These are phyloP conservation scores for Aspergillus caelatus DNA, from an alignment of 2,329 filamentous ascomycete genomes.

Conservation along the genomic window DNA sequence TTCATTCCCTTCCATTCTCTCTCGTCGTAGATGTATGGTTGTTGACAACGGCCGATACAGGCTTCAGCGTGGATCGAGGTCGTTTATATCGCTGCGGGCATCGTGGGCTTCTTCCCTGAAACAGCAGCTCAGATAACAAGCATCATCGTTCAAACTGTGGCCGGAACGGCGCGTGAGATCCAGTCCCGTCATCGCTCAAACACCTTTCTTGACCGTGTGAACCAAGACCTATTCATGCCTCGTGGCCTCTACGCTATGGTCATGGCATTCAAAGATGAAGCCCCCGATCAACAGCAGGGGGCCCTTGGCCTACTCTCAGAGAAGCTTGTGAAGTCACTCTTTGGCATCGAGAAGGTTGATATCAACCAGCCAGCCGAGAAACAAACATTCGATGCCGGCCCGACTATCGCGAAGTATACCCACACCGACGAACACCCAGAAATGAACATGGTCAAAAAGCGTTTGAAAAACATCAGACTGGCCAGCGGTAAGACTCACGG, in stretches of 20 bases:
- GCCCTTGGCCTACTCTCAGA: too few relatives aligned
- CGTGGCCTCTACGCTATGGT: not conserved
- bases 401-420: not conserved
- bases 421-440: not conserved
- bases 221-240: conserved; percentile 2
- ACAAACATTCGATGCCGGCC: not conserved
- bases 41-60: not conserved
- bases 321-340: too few relatives aligned
- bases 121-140: too few relatives aligned
- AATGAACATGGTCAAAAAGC: not conserved
- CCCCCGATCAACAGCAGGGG: too few relatives aligned
- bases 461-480: not conserved
- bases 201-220: not conserved
- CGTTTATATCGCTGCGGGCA: too few relatives aligned
- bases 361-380: too few relatives aligned
- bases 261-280: not conserved
- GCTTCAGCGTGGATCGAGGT: not conserved
- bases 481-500: not conserved
- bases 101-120: too few relatives aligned
- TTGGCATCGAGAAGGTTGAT: too few relatives aligned
- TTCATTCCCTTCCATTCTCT: too few relatives aligned
- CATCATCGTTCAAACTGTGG: too few relatives aligned
- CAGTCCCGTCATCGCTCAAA: not conserved
- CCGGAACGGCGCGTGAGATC: too few relatives aligned
- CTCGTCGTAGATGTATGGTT: not conserved